phyloP scores from a whole-genome alignment of 768 basidiomycete species.

The Russula griseocarnosa region DNA sequence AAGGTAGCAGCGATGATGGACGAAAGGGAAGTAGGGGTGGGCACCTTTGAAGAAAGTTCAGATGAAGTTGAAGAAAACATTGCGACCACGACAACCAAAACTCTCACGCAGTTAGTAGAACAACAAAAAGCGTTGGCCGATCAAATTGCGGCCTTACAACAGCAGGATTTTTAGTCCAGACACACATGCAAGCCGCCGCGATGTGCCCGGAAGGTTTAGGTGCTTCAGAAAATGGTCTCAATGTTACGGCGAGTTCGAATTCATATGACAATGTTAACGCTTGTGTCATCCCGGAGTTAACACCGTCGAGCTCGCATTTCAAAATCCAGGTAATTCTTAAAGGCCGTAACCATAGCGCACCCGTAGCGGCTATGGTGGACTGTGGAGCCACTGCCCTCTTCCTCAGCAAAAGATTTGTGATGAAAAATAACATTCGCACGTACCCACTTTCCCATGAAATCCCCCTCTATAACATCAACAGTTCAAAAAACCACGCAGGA shows the following conservation, averaged over 20 bases:
- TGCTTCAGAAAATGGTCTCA: neutral
- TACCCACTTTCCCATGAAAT: neutral
- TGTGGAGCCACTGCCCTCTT: neutral
- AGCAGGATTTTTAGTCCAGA: neutral
- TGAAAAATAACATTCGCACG: fast-evolving
- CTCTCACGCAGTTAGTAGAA: neutral
- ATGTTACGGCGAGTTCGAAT: fast-evolving
- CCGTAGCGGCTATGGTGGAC: neutral
- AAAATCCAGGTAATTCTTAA: neutral
- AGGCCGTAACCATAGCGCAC: neutral
- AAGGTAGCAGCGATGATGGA: too few species aligned
- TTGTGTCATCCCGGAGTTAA: neutral
- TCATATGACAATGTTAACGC: neutral
- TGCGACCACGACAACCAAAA: fast-evolving
- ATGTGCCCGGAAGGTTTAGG: fast-evolving
- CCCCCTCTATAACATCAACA: neutral
- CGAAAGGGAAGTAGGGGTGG: fast-evolving
- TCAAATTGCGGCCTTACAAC: fast-evolving
- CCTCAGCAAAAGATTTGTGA: neutral
- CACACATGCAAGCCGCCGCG: neutral
- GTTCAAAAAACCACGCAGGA: neutral
- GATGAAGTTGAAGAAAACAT: fast-evolving
- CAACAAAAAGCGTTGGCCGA: neutral
- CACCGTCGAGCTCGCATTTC: neutral
- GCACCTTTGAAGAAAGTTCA: too few species aligned